Conservation (phyloP, 306 rosid species). For the Cucurbita moschata region DNA sequence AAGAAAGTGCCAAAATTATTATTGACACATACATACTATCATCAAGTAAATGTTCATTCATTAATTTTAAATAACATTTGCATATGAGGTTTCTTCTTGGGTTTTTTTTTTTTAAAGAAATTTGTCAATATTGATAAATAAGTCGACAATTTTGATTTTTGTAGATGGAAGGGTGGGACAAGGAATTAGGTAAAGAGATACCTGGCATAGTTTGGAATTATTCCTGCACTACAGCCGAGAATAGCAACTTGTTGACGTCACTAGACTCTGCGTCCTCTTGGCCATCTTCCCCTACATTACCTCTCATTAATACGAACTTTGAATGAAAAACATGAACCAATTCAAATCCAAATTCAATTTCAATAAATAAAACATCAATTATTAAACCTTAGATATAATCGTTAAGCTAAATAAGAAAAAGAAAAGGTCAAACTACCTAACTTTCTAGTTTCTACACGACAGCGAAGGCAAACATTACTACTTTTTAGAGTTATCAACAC, state of each 20-base stretch:
- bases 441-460: neutral
- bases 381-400: too few species aligned
- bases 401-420: too few species aligned
- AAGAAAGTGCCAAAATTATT: too few species aligned
- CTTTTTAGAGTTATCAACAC: neutral
- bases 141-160: neutral
- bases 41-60: neutral
- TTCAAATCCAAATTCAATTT: too few species aligned
- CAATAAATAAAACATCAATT: too few species aligned
- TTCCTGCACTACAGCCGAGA: slow-evolving; percentile 60
- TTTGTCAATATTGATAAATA: neutral
- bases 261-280: slow-evolving; percentile 26
- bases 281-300: slow-evolving; percentile 56
- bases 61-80: too few species aligned
- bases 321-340: too few species aligned
- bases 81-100: neutral
- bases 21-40: too few species aligned
- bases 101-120: neutral
- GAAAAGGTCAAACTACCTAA: too few species aligned
- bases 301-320: too few species aligned
- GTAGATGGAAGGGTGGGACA: neutral
- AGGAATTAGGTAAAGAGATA: neutral
- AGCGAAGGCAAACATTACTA: neutral
- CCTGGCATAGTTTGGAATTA: neutral
- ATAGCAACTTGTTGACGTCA: slow-evolving; percentile 63